These are phyloP conservation scores for Cladorrhinum sp. DNA, from an alignment of 2,329 filamentous ascomycete genomes.

Conservation along the genomic window DNA sequence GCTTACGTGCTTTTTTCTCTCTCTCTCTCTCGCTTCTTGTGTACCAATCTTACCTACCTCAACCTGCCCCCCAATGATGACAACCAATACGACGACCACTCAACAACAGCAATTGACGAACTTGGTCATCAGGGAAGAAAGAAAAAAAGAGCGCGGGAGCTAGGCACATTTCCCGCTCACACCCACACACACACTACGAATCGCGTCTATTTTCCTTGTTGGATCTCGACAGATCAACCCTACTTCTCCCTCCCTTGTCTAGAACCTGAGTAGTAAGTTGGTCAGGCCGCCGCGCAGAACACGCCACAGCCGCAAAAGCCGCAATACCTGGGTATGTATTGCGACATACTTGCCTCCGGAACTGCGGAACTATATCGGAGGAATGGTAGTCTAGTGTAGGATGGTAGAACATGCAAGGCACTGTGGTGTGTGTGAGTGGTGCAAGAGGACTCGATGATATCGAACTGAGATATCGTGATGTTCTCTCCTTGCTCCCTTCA, in stretches of 20 bases:
- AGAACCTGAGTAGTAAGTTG: background rate
- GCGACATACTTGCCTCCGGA: background rate
- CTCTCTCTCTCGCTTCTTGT: no score
- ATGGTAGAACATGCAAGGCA: background rate
- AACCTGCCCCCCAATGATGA: no score
- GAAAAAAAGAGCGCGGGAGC: background rate
- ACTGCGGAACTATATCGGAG: background rate
- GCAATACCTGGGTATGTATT: background rate
- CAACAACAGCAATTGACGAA: no score
- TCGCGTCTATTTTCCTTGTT: no score
- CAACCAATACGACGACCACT: background rate
- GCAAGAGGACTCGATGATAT: background rate
- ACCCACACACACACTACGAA: background rate
- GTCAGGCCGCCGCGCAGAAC: background rate
- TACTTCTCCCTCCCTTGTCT: no score
- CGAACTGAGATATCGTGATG: background rate
- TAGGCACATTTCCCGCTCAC: background rate
- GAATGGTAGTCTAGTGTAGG: background rate
- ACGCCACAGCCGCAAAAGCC: background rate
- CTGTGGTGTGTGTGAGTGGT: no score
- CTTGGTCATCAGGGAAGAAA: background rate
- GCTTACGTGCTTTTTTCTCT: background rate
- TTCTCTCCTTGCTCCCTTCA: background rate
- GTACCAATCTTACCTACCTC: background rate
- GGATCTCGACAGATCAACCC: no score